Conservation (phyloP, 179 eudicot species). For the Camellia oleifera region DNA sequence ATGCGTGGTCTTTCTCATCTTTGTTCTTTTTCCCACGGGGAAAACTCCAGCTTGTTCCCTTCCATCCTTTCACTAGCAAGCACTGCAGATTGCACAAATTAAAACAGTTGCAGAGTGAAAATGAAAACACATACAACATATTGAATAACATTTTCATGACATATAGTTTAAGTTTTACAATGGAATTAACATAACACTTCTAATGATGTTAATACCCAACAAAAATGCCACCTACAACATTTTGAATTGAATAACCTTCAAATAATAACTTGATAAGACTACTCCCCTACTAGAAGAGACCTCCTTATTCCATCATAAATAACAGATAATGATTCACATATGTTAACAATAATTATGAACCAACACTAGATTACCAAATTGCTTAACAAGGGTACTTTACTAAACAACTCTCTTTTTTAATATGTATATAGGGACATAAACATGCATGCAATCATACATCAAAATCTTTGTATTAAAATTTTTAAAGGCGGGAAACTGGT, state of each 20-base stretch:
- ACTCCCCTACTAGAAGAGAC: too few species aligned
- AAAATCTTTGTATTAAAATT: too few species aligned
- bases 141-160: not conserved
- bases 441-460: too few species aligned
- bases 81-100: slow-evolving; percentile 54
- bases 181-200: not conserved
- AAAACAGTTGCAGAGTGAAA: not conserved
- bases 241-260: not conserved
- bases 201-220: not conserved
- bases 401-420: too few species aligned
- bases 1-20: slow-evolving; percentile 94
- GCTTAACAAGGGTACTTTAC: too few species aligned
- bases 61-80: slow-evolving; percentile 97
- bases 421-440: too few species aligned
- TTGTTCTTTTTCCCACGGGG: slow-evolving; percentile 98
- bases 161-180: not conserved
- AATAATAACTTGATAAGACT: not conserved
- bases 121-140: not conserved
- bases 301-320: too few species aligned
- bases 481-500: too few species aligned
- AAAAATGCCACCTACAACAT: not conserved
- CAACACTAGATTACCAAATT: too few species aligned
- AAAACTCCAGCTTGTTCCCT: slow-evolving; percentile 99
- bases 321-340: too few species aligned
- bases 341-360: too few species aligned